Evolutionary conservation across 257 asterid genomes (phyloP), one percentile per base, ranked within the genome.

Genomic region (Fraxinus americana): DNA sequence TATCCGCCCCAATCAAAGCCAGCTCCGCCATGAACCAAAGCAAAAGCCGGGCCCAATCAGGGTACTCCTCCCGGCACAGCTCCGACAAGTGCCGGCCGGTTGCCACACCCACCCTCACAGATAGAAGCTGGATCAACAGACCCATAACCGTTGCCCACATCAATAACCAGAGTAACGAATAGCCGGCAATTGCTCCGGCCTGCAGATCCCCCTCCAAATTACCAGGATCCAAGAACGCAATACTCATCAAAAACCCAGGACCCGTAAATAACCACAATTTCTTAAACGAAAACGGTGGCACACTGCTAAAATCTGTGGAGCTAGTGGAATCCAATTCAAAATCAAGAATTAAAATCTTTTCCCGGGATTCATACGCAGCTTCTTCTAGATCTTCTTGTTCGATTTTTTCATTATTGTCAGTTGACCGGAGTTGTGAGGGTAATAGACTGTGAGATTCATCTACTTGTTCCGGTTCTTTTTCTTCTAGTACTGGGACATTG

Each of bases 61-160:
- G 97, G 52, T 94, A 94, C 88, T 91, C 97, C 30, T 92, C 97
- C 82, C 97, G 84, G 82, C 98, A 92, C 48, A 90, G 90, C 92
- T 94, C 97, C 69, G 98, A 97, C 89, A 94, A 86, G 81, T 94
- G 94, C 82, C 92, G 91, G 14, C 98, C 98, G 0, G 98, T 94
- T n/a, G 89, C 97, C 73, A 94, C 98, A 69, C 98, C 98, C 16
- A 94, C 36, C 71, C 98, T 79, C 38, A 87, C 96, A 50, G 98
- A 87, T 63, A 94, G 83, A 13, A 94, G 86, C 91, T 94, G 98
- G 67, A 94, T 92, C 85, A 92, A 73, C 43, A 94, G 81, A 1
- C 98, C 98, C 98, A 92, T 92, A 11, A 82, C 89, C 69, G 97
- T 92, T 0, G 98, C 96, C 98, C 97, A 94, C 90, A 94, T 80